A percentile compares a stretch with the other conserved stretches of the same genome.
Conservation (phyloP, 805 yeast genomes). For the Ogataea methanolica region DNA sequence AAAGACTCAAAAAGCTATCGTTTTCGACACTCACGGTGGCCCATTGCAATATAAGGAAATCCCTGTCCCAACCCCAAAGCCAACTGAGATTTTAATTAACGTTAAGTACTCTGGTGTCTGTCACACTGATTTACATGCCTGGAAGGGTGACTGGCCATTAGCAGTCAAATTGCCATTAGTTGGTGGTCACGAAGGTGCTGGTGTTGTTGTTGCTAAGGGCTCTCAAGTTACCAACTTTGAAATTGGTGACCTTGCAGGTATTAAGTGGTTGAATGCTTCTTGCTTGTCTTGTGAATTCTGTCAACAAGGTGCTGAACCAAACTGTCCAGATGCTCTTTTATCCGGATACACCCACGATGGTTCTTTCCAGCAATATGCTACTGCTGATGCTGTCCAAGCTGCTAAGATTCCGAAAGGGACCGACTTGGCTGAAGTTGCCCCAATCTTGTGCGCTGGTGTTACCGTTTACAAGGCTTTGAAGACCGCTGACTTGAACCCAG, state of each 20-base stretch:
- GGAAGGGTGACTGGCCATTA: constrained; percentile 93
- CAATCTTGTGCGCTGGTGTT: constrained; percentile 87
- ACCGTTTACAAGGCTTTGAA: constrained; percentile 88
- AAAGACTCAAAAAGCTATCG: constrained; percentile 64
- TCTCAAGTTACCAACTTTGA: constrained; percentile 63
- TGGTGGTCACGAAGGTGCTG: constrained; percentile 91
- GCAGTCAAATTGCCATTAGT: constrained; percentile 69
- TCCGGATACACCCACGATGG: constrained; percentile 91
- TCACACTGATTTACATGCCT: constrained; percentile 91
- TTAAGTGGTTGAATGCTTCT: constrained; percentile 79
- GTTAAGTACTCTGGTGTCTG: constrained; percentile 89
- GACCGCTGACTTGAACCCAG: constrained; percentile 70
- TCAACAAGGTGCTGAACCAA: constrained; percentile 60
- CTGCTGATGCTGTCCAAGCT: constrained; percentile 85
- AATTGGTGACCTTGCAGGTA: constrained; percentile 77
- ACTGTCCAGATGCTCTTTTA: constrained; percentile 65
- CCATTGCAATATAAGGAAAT: constrained; percentile 63
- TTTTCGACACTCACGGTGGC: constrained; percentile 64
- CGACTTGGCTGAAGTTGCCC: constrained; percentile 73
- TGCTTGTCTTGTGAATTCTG: constrained; percentile 78
- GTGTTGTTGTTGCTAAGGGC: constrained; percentile 77
- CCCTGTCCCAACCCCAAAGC: constrained; percentile 75
- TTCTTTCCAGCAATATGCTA: constrained; percentile 85
- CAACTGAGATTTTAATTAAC: constrained; percentile 74
- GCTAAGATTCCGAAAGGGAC: constrained; percentile 71